phyloP scores from a whole-genome alignment of 2,329 filamentous ascomycete species.

The Scleromitrula shiraiana region DNA sequence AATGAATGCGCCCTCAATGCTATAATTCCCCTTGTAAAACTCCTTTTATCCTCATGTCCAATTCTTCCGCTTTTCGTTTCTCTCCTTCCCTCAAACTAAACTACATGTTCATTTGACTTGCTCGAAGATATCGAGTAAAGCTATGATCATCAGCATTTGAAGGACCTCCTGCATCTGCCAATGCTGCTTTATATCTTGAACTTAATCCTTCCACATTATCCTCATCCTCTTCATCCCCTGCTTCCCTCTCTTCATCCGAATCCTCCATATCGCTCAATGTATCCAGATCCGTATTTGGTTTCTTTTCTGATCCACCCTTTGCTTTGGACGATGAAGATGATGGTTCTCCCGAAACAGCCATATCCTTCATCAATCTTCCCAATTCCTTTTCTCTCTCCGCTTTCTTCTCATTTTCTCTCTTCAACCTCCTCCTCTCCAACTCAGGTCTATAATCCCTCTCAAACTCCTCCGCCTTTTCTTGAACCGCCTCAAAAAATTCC shows the following conservation, averaged over 20 bases:
- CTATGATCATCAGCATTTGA: constrained; percentile 27
- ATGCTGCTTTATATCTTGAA: constrained; percentile 67
- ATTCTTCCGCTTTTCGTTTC: not conserved
- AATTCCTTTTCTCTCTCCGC: constrained; percentile 70
- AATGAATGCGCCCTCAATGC: constrained; percentile 26
- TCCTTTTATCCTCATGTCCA: constrained; percentile 2
- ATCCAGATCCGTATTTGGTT: constrained; percentile 30
- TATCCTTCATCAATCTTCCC: constrained; percentile 89
- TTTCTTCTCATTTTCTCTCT: constrained; percentile 69
- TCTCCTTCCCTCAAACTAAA: not conserved
- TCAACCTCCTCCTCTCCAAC: constrained; percentile 66
- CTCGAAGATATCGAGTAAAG: constrained; percentile 28
- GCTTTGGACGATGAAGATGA: constrained; percentile 33
- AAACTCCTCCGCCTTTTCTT: constrained; percentile 83
- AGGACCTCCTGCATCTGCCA: constrained; percentile 47
- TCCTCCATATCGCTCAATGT: constrained; percentile 30
- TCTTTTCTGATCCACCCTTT: constrained; percentile 4
- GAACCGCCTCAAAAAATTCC: constrained; percentile 86
- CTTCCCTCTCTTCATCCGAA: constrained; percentile 48
- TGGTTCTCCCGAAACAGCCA: constrained; percentile 50
- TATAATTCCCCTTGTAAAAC: constrained; percentile 17
- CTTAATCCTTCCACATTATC: constrained; percentile 56
- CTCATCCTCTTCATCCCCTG: constrained; percentile 37
- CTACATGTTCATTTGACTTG: constrained; percentile 29
- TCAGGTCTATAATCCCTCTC: constrained; percentile 86